phyloP scores from a whole-genome alignment of 768 basidiomycete genomes.

The Cystofilobasidium macerans region DNA sequence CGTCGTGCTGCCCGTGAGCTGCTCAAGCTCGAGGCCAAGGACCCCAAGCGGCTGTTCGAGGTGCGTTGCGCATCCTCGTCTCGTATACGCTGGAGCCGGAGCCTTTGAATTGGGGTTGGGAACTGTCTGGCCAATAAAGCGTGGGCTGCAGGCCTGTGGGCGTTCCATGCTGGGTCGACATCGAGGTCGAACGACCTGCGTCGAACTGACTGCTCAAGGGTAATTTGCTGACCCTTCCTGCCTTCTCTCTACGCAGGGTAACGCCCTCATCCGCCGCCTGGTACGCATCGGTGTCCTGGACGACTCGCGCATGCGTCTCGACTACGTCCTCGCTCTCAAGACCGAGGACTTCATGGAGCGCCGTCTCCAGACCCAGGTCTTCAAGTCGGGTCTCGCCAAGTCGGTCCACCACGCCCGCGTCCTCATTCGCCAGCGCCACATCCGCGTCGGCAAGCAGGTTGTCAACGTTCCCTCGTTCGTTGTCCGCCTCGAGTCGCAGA shows the following conservation, averaged over 20 bases:
- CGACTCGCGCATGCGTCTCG: constrained; percentile 96
- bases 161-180: not conserved
- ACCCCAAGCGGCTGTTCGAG: constrained; percentile 99
- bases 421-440: constrained; percentile 76
- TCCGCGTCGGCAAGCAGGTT: constrained; percentile 86
- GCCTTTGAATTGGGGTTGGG: not conserved
- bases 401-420: constrained; percentile 97
- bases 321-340: constrained; percentile 86
- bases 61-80: constrained; percentile 35
- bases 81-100: too few relatives aligned
- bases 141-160: too few relatives aligned
- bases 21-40: constrained; percentile 97
- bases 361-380: constrained; percentile 96
- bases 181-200: not conserved
- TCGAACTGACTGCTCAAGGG: not conserved
- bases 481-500: constrained; percentile 98
- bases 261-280: constrained; percentile 87
- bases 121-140: too few relatives aligned
- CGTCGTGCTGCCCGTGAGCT: constrained; percentile 99
- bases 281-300: constrained; percentile 99
- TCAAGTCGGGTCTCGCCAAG: constrained; percentile 92
- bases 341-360: constrained; percentile 99
- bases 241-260: constrained; percentile 38
- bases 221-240: not conserved
- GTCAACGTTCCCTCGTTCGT: constrained; percentile 98